A percentile compares a stretch with the other conserved stretches of the same genome.
These are phyloP conservation scores for Yarrowia sp. DNA, from an alignment of 805 yeast species.

Conservation along the genomic window DNA sequence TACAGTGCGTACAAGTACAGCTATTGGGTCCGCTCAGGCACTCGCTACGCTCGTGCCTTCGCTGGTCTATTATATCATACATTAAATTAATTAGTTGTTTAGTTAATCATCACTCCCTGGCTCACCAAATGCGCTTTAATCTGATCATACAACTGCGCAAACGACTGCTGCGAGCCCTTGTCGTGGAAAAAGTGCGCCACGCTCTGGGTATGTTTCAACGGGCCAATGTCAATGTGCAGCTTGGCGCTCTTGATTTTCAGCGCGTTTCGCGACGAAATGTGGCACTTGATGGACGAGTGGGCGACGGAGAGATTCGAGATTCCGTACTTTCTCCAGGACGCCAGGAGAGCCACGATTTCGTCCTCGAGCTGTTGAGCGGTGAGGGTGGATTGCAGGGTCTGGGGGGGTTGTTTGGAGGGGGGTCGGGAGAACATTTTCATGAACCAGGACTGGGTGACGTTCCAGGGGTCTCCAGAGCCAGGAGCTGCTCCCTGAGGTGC, in stretches of 20 bases:
- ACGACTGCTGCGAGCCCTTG: conserved; percentile 30
- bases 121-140: conserved; percentile 28
- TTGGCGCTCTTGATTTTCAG: conserved; percentile 38
- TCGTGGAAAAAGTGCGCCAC: conserved; percentile 31
- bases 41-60: no score
- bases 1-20: no score
- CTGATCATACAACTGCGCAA: conserved; percentile 31
- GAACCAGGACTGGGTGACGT: conserved; percentile 28
- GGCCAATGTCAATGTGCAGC: conserved; percentile 34
- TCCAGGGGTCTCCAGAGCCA: background rate
- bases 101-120: conserved; percentile 12
- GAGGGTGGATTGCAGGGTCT: conserved; percentile 36
- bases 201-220: background rate
- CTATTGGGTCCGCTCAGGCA: no score
- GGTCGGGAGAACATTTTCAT: conserved; percentile 14
- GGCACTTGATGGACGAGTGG: conserved; percentile 36
- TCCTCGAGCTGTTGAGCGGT: conserved; percentile 35
- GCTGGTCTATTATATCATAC: background rate
- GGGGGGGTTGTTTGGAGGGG: conserved; percentile 27
- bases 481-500: background rate
- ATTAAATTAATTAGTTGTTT: conserved; percentile 14
- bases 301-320: conserved; percentile 36
- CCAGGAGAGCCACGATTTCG: conserved; percentile 37
- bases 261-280: conserved; percentile 39
- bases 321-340: conserved; percentile 43